These are phyloP conservation scores for Taphrina deformans DNA, from an alignment of 1,139 yeast species.

Conservation along the genomic window DNA sequence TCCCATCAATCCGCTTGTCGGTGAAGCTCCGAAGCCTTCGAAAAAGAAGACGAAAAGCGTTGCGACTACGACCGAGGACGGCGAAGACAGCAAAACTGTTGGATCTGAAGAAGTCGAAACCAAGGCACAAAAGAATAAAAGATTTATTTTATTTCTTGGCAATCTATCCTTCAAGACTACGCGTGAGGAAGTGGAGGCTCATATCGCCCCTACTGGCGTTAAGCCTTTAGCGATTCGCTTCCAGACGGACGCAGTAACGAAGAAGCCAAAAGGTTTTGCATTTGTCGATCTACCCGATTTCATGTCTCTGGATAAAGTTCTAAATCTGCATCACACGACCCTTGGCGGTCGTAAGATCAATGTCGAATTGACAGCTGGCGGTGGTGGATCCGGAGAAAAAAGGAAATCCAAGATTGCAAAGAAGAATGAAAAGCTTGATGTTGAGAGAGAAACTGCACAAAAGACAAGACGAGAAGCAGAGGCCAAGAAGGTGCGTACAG, in stretches of 20 bases:
- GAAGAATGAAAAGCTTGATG: constrained; percentile 68
- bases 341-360: constrained; percentile 74
- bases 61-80: constrained; percentile 36
- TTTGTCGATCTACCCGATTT: constrained; percentile 75
- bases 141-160: constrained; percentile 88
- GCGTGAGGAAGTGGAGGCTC: constrained; percentile 63
- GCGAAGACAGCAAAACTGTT: constrained; percentile 36
- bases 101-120: constrained; percentile 59
- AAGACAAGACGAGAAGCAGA: constrained; percentile 28
- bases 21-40: constrained; percentile 33
- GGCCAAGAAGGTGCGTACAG: constrained; percentile 14
- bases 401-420: constrained; percentile 70
- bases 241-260: constrained; percentile 54
- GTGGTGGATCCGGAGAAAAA: constrained; percentile 84
- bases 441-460: constrained; percentile 37
- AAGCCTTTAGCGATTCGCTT: constrained; percentile 71
- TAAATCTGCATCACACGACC: constrained; percentile 75
- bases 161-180: constrained; percentile 75
- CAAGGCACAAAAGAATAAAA: constrained; percentile 54
- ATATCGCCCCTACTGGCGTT: constrained; percentile 63
- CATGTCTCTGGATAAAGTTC: constrained; percentile 72
- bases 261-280: constrained; percentile 65
- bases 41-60: constrained; percentile 34
- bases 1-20: constrained; percentile 34
- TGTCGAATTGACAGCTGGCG: constrained; percentile 96